Evolutionary conservation across 345 rosid genomes (phyloP).

Genomic region (Odontarrhena argentea): DNA sequence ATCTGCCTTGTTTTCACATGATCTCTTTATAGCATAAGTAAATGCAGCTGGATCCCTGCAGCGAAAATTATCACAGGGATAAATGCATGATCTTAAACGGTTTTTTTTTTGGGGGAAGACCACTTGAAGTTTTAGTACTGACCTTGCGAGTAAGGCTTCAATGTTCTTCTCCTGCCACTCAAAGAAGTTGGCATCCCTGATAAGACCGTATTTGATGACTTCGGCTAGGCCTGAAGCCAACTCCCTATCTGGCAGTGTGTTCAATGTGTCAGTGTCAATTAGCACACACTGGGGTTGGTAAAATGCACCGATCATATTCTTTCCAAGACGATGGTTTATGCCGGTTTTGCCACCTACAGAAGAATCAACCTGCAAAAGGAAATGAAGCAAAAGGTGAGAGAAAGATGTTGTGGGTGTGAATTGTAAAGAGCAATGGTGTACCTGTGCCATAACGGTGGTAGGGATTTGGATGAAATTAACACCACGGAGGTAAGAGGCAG

Average conservation of each 20-base stretch:
- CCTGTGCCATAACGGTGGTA: conserved; percentile 99
- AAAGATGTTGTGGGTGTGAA: not conserved
- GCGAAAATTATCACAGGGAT: conserved; percentile 11
- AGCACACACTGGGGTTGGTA: conserved; percentile 98
- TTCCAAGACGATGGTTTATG: conserved; percentile 88
- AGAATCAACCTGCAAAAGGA: conserved; percentile 75
- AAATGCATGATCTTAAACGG: conserved; percentile 1
- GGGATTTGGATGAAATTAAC: conserved; percentile 99
- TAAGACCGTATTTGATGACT: conserved; percentile 94
- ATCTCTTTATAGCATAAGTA: conserved; percentile 90
- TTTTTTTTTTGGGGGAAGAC: not conserved
- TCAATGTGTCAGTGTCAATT: conserved; percentile 82
- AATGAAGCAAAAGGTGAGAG: conserved; percentile 17
- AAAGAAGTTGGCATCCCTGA: conserved; percentile 90
- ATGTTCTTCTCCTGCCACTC: conserved; percentile 97
- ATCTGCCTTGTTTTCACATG: conserved; percentile 97
- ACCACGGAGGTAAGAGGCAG: conserved; percentile 94
- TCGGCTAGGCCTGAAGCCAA: conserved; percentile 94
- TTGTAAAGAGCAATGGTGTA: conserved; percentile 17
- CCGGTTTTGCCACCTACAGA: conserved; percentile 99
- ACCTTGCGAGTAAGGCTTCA: conserved; percentile 77
- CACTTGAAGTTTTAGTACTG: not conserved
- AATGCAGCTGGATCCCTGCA: conserved; percentile 85
- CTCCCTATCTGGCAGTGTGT: conserved; percentile 88
- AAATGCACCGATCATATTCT: conserved; percentile 97